phyloP scores from a whole-genome alignment of 306 rosid genomes.

The Ceratonia siliqua region DNA sequence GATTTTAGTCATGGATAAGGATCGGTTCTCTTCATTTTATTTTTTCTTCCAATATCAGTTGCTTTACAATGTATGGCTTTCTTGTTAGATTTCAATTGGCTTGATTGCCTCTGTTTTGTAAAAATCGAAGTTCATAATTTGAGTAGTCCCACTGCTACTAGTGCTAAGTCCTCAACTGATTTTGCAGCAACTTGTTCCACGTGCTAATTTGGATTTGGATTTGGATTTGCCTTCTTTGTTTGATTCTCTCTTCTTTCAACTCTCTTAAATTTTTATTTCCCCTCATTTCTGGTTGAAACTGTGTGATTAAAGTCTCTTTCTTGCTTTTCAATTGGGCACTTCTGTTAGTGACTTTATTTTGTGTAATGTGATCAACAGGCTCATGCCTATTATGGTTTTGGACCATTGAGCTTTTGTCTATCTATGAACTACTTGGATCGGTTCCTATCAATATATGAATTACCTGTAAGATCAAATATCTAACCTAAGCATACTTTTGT shows the following conservation, averaged over 20 bases:
- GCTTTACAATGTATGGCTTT: slow-evolving; percentile 10
- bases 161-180: not conserved
- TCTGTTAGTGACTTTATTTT: slow-evolving; percentile 25
- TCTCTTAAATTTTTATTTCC: slow-evolving; percentile 3
- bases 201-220: not conserved
- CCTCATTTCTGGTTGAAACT: slow-evolving; percentile 8
- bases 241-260: not conserved
- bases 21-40: not conserved
- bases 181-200: not conserved
- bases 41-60: not conserved
- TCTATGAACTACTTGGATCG: slow-evolving; percentile 83
- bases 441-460: slow-evolving; percentile 57
- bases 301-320: not conserved
- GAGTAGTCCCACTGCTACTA: not conserved
- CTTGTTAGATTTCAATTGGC: slow-evolving; percentile 1
- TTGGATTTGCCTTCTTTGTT: slow-evolving; percentile 19
- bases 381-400: slow-evolving; percentile 54
- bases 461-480: slow-evolving; percentile 59
- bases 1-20: not conserved
- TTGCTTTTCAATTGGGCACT: slow-evolving; percentile 11
- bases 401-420: slow-evolving; percentile 56
- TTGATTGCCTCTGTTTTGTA: slow-evolving; percentile 7
- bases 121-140: not conserved
- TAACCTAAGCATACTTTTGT: slow-evolving; percentile 10
- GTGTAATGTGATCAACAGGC: slow-evolving; percentile 58